A percentile compares a stretch with the other conserved stretches of the same genome.
These are phyloP conservation scores for Trypanosoma rangeli DNA, from an alignment of 208 protist species.

Conservation along the genomic window DNA sequence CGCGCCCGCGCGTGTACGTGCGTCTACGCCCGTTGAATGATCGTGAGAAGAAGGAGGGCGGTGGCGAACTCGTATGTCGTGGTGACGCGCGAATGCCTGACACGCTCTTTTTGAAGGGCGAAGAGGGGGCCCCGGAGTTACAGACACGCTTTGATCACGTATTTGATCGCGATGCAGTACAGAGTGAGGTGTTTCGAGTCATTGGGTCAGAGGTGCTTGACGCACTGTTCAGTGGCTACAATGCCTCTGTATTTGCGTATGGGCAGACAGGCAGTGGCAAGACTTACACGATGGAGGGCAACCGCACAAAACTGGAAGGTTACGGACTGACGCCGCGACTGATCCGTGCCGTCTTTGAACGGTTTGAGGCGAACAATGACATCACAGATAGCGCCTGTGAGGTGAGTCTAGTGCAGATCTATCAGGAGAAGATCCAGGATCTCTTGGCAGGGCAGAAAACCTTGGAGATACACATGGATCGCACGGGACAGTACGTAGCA, in stretches of 20 bases:
- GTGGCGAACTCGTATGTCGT: slow-evolving; percentile 63
- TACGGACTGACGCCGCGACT: slow-evolving; percentile 77
- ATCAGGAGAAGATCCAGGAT: slow-evolving; percentile 91
- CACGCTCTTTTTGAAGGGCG: slow-evolving; percentile 79
- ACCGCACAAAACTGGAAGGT: slow-evolving; percentile 32
- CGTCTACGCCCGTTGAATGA: slow-evolving; percentile 89
- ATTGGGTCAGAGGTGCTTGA: slow-evolving; percentile 70
- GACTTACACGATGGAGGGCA: slow-evolving; percentile 90
- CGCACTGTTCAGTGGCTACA: slow-evolving; percentile 87
- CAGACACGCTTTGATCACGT: slow-evolving; percentile 87
- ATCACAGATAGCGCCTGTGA: slow-evolving; percentile 75
- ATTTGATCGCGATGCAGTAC: slow-evolving; percentile 50
- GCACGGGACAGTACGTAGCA: slow-evolving; percentile 84
- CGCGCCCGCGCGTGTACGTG: slow-evolving; percentile 87
- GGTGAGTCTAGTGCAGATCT: slow-evolving; percentile 88
- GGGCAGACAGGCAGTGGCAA: slow-evolving; percentile 97
- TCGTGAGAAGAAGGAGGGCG: slow-evolving; percentile 64
- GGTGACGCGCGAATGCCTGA: slow-evolving; percentile 61
- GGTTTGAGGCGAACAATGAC: slow-evolving; percentile 56
- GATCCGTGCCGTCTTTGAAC: slow-evolving; percentile 71
- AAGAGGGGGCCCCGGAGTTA: slow-evolving; percentile 53
- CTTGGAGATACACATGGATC: slow-evolving; percentile 90
- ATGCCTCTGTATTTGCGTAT: slow-evolving; percentile 94
- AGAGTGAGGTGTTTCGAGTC: slow-evolving; percentile 59
- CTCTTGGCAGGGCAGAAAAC: slow-evolving; percentile 74